Percentiles rank a stretch among this genome's conserved stretches.
phyloP scores from a whole-genome alignment of 192 early-diverging fungal species.

The Linnemannia hyalina region DNA sequence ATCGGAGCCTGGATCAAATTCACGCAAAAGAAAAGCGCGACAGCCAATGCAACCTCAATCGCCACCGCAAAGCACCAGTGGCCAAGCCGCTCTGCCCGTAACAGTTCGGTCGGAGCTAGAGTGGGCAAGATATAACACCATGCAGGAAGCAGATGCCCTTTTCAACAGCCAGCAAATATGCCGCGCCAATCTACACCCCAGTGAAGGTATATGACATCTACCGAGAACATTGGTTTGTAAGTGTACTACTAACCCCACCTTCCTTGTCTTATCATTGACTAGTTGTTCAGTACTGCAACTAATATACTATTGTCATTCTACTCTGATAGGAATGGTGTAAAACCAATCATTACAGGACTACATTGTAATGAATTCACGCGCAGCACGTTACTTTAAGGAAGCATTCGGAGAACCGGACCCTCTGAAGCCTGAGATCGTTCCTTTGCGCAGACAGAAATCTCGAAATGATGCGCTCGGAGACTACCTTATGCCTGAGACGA shows the following conservation, averaged over 20 bases:
- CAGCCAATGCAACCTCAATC: background rate
- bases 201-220: conserved; percentile 1
- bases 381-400: conserved; percentile 6
- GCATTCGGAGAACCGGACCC: conserved; percentile 8
- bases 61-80: background rate
- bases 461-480: background rate
- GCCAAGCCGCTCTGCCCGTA: background rate
- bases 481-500: conserved; percentile 12
- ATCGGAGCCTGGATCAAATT: background rate
- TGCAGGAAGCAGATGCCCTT: conserved; percentile 5
- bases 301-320: background rate
- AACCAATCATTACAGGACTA: conserved; percentile 7
- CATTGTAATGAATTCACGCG: conserved; percentile 10
- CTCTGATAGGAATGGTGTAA: conserved; percentile 3
- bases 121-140: conserved; percentile 1
- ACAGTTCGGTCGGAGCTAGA: conserved; percentile 1
- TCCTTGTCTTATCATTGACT: background rate
- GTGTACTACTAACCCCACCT: background rate
- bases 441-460: conserved; percentile 13
- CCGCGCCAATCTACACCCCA: background rate
- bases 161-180: conserved; percentile 3
- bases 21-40: background rate
- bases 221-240: conserved; percentile 9
- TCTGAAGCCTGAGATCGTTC: background rate
- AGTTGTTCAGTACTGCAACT: background rate